Base-by-base conservation (phyloP, 1,139 yeast species). In the Sugiyamaella sp. region DNA sequence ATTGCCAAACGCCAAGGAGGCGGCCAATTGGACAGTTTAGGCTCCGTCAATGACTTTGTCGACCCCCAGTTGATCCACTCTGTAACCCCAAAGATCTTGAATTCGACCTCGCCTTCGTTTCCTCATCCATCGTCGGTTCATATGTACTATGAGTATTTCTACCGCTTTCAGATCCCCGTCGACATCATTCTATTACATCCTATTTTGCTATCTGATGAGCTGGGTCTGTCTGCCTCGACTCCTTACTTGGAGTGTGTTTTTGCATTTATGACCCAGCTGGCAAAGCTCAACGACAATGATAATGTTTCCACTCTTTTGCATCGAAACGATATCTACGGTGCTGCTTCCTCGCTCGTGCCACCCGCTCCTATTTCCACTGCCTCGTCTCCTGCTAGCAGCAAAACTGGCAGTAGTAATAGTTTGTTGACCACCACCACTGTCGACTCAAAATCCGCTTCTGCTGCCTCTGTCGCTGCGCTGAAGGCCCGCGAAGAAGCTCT, bases 191-290 rank as follows among this genome's bases (percentile, higher is more conserved):
- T 90, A 54, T 76, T 90, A 57, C 95, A 89, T 67, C 96, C 97
- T 2, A 90, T 90, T 55, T 74, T 90, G 53, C 74, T 89, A 56
- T 96, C 95, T 16, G 97, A 89, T 71, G 96, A 89, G 68, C 80
- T 81, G 65, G 85, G 87, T 45, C 84, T 89, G 52, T 27, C 45
- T 17, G 20, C 49, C 6, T 85, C 88, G 67, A 88, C 97, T 0
- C 97, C 97, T 2, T 90, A 90, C 67, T 77, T 90, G 69, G 97
- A 90, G 71, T 88, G 89, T 64, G 74, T 89, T 56, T 90, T 89
- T 68, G 89, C 96, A 2, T 80, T 85, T 56, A 75, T 88, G 76
- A 84, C 89, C 61, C 95, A 87, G 66, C 78, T 77, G 55, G 77
- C 77, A 53, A 80, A 78, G 59, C 68, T 84, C 48, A 85, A 83